phyloP scores from a whole-genome alignment of 2,329 filamentous ascomycete species.

The Chaetomiaceae sp. region DNA sequence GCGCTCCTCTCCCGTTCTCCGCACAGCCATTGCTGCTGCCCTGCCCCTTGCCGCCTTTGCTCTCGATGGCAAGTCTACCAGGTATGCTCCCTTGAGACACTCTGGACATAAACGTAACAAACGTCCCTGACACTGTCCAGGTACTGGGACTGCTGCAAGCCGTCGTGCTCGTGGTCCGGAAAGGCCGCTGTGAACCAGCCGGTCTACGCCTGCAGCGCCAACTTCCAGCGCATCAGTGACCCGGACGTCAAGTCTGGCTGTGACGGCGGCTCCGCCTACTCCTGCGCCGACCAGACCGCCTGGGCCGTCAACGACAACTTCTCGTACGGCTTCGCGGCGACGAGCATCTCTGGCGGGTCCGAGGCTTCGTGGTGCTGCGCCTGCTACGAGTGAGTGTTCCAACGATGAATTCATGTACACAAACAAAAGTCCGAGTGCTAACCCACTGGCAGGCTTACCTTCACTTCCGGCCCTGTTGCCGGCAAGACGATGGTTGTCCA shows the following conservation, averaged over 20 bases:
- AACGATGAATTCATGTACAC: background rate
- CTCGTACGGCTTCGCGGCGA: slow-evolving; percentile 62
- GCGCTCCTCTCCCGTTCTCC: slow-evolving; percentile 20
- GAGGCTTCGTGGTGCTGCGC: slow-evolving; percentile 63
- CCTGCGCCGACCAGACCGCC: slow-evolving; percentile 58
- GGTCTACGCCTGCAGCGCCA: slow-evolving; percentile 49
- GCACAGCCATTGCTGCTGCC: slow-evolving; percentile 17
- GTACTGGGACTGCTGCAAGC: slow-evolving; percentile 68
- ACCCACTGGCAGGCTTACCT: slow-evolving; percentile 43
- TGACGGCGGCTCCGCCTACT: slow-evolving; percentile 48
- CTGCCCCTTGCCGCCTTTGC: slow-evolving; percentile 21
- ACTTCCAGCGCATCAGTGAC: slow-evolving; percentile 50
- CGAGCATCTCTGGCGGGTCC: slow-evolving; percentile 47
- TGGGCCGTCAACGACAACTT: slow-evolving; percentile 55
- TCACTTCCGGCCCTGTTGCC: slow-evolving; percentile 44
- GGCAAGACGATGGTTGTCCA: slow-evolving; percentile 63
- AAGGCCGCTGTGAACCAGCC: slow-evolving; percentile 51
- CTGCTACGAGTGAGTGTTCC: slow-evolving; percentile 54
- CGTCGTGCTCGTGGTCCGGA: slow-evolving; percentile 56
- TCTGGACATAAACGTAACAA: no score
- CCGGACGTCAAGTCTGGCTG: slow-evolving; percentile 49
- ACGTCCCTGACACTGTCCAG: no score
- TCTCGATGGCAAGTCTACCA: slow-evolving; percentile 25
- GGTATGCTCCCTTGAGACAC: no score
- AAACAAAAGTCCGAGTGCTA: background rate